Evolutionary conservation across 2,329 filamentous ascomycete genomes (phyloP).

Genomic region (Exophiala bonariae): DNA sequence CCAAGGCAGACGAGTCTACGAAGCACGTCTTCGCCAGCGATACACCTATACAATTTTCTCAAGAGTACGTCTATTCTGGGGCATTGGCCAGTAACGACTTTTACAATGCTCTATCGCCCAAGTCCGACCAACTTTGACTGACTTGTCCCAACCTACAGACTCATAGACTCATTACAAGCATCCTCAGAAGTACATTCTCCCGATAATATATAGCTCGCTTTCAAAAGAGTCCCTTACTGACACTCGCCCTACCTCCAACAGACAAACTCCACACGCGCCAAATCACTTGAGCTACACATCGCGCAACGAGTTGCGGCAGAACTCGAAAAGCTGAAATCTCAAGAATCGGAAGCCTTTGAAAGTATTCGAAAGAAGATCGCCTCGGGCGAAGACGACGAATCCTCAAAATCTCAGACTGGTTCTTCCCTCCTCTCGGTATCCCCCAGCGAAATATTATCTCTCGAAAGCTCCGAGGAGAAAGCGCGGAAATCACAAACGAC

Average conservation of each 20-base stretch:
- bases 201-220: not conserved
- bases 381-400: slow-evolving; percentile 6
- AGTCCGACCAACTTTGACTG: too few relatives aligned
- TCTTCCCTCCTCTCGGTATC: slow-evolving; percentile 43
- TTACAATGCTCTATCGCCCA: too few relatives aligned
- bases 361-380: slow-evolving; percentile 64
- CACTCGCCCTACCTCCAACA: slow-evolving; percentile 40
- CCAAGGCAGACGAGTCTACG: slow-evolving; percentile 56
- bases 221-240: slow-evolving; percentile 1
- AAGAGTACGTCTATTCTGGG: slow-evolving; percentile 33
- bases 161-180: slow-evolving; percentile 79
- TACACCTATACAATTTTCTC: slow-evolving; percentile 32
- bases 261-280: slow-evolving; percentile 85
- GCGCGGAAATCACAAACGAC: slow-evolving; percentile 19
- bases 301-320: slow-evolving; percentile 84
- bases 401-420: slow-evolving; percentile 19
- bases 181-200: slow-evolving; percentile 73
- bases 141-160: slow-evolving; percentile 26
- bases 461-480: slow-evolving; percentile 21
- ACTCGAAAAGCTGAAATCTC: slow-evolving; percentile 73
- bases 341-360: slow-evolving; percentile 68
- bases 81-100: too few relatives aligned
- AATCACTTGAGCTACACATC: slow-evolving; percentile 80
- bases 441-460: slow-evolving; percentile 37
- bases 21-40: slow-evolving; percentile 66